phyloP scores from a whole-genome alignment of 176 grass and related monocot genomes.

The Oryza longistaminata region DNA sequence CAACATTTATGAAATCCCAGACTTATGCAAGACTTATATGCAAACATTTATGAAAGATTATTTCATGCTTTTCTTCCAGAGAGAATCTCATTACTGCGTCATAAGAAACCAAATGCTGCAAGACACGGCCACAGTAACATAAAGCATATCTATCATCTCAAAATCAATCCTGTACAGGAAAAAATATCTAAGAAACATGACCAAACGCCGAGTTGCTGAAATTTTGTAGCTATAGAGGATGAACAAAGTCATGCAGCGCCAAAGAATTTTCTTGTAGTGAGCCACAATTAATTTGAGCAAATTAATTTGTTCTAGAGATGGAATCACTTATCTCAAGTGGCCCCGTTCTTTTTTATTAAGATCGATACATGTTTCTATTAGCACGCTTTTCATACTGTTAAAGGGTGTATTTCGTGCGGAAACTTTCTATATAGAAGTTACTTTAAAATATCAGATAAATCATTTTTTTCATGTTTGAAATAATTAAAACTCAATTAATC shows the following conservation, averaged over 20 bases:
- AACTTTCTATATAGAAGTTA: too few relatives aligned
- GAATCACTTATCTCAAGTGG: constrained; percentile 2
- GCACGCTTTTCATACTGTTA: accelerated
- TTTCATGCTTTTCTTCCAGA: constrained; percentile 1
- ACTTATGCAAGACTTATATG: background rate
- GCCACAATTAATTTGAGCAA: background rate
- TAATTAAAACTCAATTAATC: too few relatives aligned
- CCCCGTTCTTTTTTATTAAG: too few relatives aligned
- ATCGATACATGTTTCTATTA: too few relatives aligned
- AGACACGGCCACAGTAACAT: background rate
- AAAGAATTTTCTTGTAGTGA: too few relatives aligned
- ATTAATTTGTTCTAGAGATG: too few relatives aligned
- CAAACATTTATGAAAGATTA: background rate
- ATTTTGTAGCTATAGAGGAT: background rate
- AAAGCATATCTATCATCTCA: constrained; percentile 15
- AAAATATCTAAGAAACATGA: background rate
- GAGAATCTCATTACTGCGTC: constrained; percentile 14
- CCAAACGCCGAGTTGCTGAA: background rate
- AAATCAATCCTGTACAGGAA: constrained; percentile 1
- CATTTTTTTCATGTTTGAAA: too few relatives aligned
- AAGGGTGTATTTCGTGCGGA: too few relatives aligned
- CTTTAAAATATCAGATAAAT: too few relatives aligned
- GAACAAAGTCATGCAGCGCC: constrained; percentile 29
- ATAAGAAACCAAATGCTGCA: constrained; percentile 19
- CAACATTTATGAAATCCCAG: background rate